These are phyloP conservation scores for Tritrichomonas foetus DNA, from an alignment of 208 protist genomes.

Conservation along the genomic window DNA sequence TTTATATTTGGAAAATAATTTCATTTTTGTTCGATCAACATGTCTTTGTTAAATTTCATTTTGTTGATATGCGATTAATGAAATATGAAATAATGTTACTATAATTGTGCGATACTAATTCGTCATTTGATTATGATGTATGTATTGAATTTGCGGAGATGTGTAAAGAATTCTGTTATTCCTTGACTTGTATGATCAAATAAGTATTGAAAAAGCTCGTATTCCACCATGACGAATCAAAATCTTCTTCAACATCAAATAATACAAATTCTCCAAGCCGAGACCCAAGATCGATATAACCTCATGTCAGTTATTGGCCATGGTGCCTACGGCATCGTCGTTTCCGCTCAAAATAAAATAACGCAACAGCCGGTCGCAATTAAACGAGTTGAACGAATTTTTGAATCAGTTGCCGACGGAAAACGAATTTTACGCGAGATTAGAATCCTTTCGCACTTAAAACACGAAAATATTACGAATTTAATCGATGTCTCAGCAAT, in stretches of 20 bases:
- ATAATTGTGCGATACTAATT: background rate
- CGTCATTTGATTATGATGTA: background rate
- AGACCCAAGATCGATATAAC: slow-evolving; percentile 43
- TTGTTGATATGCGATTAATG: background rate
- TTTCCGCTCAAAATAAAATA: slow-evolving; percentile 44
- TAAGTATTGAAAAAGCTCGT: background rate
- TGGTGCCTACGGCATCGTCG: slow-evolving; percentile 58
- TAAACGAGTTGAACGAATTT: slow-evolving; percentile 82
- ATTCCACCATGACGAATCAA: background rate
- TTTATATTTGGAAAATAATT: background rate
- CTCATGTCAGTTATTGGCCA: slow-evolving; percentile 50
- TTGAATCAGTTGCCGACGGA: slow-evolving; percentile 71
- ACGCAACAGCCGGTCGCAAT: slow-evolving; percentile 39
- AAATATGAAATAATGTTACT: background rate
- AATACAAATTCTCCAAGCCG: background rate
- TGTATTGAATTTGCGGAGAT: background rate
- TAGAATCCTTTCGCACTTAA: slow-evolving; percentile 55
- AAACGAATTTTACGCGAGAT: slow-evolving; percentile 68
- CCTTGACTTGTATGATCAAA: background rate
- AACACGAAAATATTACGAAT: slow-evolving; percentile 58
- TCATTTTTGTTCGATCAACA: background rate
- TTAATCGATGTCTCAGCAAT: background rate
- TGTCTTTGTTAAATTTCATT: background rate
- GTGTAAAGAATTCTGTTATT: background rate
- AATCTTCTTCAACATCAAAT: background rate